Evolutionary conservation across 345 rosid genomes (phyloP).

Genomic region (Turritis glabra): DNA sequence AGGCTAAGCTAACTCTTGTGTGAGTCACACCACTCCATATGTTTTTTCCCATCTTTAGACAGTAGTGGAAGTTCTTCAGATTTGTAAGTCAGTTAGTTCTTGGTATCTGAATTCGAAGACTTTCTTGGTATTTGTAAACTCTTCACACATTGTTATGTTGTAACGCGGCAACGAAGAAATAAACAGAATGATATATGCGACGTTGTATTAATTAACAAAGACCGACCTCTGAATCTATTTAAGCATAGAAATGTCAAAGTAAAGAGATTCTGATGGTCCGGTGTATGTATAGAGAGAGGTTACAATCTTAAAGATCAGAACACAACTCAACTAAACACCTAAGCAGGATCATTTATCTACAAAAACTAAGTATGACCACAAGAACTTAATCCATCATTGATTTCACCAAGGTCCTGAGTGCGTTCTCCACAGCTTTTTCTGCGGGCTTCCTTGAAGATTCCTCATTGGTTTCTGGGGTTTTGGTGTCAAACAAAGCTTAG

Average conservation of each 20-base stretch:
- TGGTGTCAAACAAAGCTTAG: background rate
- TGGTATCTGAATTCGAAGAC: background rate
- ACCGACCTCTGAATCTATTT: background rate
- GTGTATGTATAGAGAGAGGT: background rate
- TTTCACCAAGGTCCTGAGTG: too few relatives aligned
- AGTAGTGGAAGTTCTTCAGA: constrained; percentile 23
- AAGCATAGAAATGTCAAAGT: background rate
- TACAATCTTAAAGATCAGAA: background rate
- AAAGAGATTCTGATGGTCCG: background rate
- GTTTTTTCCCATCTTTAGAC: constrained; percentile 34
- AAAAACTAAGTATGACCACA: background rate
- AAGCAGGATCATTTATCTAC: background rate
- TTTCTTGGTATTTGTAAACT: constrained; percentile 1
- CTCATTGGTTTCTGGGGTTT: background rate
- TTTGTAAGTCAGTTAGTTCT: background rate
- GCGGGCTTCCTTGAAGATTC: background rate
- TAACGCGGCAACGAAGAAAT: background rate
- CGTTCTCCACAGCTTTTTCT: background rate
- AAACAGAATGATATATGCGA: background rate
- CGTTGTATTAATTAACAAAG: background rate
- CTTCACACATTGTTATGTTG: background rate
- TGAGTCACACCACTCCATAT: constrained; percentile 66
- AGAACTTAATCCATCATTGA: background rate
- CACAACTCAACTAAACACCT: background rate
- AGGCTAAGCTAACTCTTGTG: constrained; percentile 69